Conservation (phyloP, 2,329 filamentous ascomycete genomes). For the Meredithiella fracta region DNA sequence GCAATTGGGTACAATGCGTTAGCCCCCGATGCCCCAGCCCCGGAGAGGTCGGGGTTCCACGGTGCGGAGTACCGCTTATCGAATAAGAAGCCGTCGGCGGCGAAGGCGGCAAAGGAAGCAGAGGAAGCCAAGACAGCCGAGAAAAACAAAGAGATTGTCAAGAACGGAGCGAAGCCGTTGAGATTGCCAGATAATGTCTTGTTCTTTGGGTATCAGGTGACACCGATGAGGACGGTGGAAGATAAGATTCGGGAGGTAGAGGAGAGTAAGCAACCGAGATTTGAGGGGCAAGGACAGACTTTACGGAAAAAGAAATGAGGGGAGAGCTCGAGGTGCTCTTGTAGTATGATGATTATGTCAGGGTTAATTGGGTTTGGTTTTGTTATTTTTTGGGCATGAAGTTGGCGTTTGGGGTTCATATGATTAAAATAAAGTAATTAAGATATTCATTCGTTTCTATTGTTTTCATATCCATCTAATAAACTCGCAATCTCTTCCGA, state of each 20-base stretch:
- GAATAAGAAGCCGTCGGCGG: constrained; percentile 52
- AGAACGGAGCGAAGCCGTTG: constrained; percentile 54
- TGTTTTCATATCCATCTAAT: neutral
- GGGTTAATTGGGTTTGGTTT: neutral
- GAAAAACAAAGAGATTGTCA: neutral
- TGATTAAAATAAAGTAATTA: neutral
- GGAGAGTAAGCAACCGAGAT: constrained; percentile 51
- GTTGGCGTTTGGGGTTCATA: neutral
- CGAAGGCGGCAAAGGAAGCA: constrained; percentile 46
- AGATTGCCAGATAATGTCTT: constrained; percentile 75
- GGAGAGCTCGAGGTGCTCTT: neutral
- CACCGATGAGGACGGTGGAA: constrained; percentile 65
- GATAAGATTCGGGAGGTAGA: constrained; percentile 51
- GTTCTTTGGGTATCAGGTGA: constrained; percentile 92
- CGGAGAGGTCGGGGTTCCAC: constrained; percentile 61
- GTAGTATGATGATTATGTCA: neutral
- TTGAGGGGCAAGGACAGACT: constrained; percentile 73
- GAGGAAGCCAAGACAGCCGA: neutral
- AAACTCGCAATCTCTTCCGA: neutral
- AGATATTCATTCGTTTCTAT: neutral
- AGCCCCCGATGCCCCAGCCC: constrained; percentile 56
- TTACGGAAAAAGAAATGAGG: constrained; percentile 51
- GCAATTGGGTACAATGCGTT: constrained; percentile 94
- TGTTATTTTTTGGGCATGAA: neutral
- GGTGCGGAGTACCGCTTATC: constrained; percentile 62